Percentiles rank a stretch among this genome's conserved stretches.
Evolutionary conservation across 148 eudicot species (phyloP).

Genomic region (Euryodendron excelsum): DNA sequence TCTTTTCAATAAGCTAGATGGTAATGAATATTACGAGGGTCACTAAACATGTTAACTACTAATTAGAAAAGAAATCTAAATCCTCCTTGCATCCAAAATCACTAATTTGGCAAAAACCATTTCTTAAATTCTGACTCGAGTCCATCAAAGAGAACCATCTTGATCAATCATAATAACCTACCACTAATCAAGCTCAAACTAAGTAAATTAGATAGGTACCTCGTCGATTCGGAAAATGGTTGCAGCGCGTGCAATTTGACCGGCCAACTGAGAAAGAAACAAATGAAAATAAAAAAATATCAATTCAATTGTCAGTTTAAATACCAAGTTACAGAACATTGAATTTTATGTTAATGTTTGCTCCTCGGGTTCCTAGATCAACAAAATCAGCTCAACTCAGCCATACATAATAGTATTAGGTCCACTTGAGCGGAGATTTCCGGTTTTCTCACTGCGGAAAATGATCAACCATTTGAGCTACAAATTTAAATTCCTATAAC

Average conservation of each 20-base stretch:
- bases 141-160: neutral
- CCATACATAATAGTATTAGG: neutral
- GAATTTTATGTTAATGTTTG: neutral
- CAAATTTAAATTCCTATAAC: neutral
- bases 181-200: no score
- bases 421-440: neutral
- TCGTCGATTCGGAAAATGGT: constrained; percentile 86
- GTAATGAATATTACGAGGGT: neutral
- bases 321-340: neutral
- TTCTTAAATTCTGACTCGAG: neutral
- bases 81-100: neutral
- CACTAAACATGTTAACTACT: neutral
- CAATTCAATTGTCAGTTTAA: neutral
- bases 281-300: neutral
- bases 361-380: no score
- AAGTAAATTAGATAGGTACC: no score
- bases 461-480: constrained; percentile 14
- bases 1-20: neutral
- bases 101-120: neutral
- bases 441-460: neutral
- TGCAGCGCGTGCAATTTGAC: constrained; percentile 93
- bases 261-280: constrained; percentile 60
- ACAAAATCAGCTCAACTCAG: neutral
- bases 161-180: neutral
- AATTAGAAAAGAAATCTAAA: neutral